These are phyloP conservation scores for Aureobasidium sp. DNA, from an alignment of 2,329 filamentous ascomycete species.

Conservation along the genomic window DNA sequence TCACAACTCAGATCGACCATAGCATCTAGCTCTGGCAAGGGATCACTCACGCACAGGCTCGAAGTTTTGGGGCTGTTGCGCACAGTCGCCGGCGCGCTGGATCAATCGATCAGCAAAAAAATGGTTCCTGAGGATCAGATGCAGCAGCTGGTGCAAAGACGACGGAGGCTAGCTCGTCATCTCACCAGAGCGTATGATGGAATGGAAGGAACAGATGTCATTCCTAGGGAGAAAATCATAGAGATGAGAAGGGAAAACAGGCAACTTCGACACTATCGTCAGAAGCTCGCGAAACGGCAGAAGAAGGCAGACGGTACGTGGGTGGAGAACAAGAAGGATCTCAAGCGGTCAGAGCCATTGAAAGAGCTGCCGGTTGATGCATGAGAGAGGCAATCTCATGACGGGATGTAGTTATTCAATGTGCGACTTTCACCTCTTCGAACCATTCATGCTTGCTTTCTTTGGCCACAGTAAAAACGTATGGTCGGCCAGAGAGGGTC, in stretches of 20 bases:
- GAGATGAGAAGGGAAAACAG: slow-evolving; percentile 11
- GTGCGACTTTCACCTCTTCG: not conserved
- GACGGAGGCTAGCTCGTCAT: slow-evolving; percentile 21
- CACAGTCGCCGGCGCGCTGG: slow-evolving; percentile 25
- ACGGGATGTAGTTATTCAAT: not conserved
- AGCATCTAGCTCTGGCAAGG: slow-evolving; percentile 15
- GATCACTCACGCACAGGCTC: slow-evolving; percentile 16
- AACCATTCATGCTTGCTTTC: not conserved
- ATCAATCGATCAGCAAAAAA: slow-evolving; percentile 23
- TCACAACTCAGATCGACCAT: slow-evolving; percentile 22
- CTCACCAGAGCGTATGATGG: slow-evolving; percentile 15
- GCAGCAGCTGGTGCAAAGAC: slow-evolving; percentile 20
- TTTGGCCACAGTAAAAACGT: too few species aligned
- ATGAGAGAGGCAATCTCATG: not conserved
- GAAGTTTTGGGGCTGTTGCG: slow-evolving; percentile 22
- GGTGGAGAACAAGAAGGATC: not conserved
- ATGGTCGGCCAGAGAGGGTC: not conserved
- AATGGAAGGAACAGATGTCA: slow-evolving; percentile 7
- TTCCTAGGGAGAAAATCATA: slow-evolving; percentile 2
- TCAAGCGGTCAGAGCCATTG: not conserved
- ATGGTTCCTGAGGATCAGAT: slow-evolving; percentile 21
- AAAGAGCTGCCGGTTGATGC: not conserved
- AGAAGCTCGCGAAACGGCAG: not conserved
- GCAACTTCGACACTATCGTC: slow-evolving; percentile 5
- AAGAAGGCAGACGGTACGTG: slow-evolving; percentile 13